Evolutionary conservation across 495 filamentous ascomycete species (phyloP), one percentile per base, ranked within the genome.

Genomic region (Ramalina peruviana): DNA sequence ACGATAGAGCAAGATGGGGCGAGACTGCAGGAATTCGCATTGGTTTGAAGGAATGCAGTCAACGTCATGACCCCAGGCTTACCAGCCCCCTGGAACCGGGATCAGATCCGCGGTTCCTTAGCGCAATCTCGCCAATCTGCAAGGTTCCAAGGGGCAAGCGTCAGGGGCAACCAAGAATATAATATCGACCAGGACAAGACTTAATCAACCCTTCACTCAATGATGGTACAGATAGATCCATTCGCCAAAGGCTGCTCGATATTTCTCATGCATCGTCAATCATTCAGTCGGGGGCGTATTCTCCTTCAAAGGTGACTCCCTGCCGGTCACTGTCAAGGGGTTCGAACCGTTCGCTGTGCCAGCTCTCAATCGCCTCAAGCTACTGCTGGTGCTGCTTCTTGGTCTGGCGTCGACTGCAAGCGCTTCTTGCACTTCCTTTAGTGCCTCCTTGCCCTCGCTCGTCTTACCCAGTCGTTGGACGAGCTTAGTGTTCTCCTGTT

Each of bases 401-500:
- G 56, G 55, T 43, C 58, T 36, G 17, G 40, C 38, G 3, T 37
- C 58, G 3, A 43, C 50, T 26, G 50, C 40, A 23, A 50, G 30
- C 36, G 58, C 55, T n/a, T 15, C 40, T 48, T 51, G 47, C 0
- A 58, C 46, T 37, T 56, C 46, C 16, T 40, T 42, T 6, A 60
- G 23, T 13, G 56, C 3, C 10, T 52, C 50, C 17, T 27, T 50
- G 4, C 59, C 59, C 17, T 58, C 52, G 5, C 55, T 57, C 41
- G 47, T 42, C 46, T 55, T 55, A 10, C 54, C 56, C 48, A 59
- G n/a, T 26, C 46, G 23, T 11, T 56, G 58, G 45, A 60, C 60
- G 49, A 74, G 49, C 48, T 50, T 65, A 9, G 64, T 67, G 58
- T 86, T 85, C 72, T 85, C 79, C 33, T 61, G 64, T 65, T 88